Evolutionary conservation across 2,329 filamentous ascomycete species (phyloP).

Genomic region (Chaetomium globosum): DNA sequence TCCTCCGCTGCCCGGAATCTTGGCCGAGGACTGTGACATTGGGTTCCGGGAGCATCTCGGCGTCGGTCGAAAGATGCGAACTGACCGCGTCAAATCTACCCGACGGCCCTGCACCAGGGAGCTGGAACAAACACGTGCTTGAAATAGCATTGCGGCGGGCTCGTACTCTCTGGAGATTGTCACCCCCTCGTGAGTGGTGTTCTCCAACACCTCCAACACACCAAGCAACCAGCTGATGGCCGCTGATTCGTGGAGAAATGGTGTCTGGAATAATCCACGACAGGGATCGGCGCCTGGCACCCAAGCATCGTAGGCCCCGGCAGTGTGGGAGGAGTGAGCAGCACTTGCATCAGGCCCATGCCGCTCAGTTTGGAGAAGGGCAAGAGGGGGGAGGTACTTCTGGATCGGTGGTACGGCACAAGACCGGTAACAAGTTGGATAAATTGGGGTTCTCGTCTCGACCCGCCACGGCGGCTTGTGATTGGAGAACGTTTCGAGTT

Average conservation of each 20-base stretch:
- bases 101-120: conserved; percentile 4
- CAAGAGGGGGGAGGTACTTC: background rate
- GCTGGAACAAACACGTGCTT: conserved; percentile 13
- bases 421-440: conserved; percentile 17
- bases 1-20: conserved; percentile 43
- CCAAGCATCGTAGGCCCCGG: conserved; percentile 14
- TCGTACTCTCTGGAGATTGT: background rate
- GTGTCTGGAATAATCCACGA: conserved; percentile 14
- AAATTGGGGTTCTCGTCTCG: conserved; percentile 23
- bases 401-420: background rate
- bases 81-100: background rate
- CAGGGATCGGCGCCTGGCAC: conserved; percentile 22
- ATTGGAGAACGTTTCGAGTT: background rate
- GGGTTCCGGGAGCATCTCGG: conserved; percentile 39
- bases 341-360: background rate
- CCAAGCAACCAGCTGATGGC: background rate
- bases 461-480: conserved; percentile 6
- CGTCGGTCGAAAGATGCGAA: background rate
- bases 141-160: background rate
- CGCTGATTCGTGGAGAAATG: conserved; percentile 33
- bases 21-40: conserved; percentile 41
- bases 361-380: background rate
- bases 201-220: background rate
- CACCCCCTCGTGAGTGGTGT: background rate
- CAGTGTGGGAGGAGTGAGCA: conserved; percentile 16